Base-by-base conservation (phyloP, 306 rosid genomes). In the Quercus parvula region DNA sequence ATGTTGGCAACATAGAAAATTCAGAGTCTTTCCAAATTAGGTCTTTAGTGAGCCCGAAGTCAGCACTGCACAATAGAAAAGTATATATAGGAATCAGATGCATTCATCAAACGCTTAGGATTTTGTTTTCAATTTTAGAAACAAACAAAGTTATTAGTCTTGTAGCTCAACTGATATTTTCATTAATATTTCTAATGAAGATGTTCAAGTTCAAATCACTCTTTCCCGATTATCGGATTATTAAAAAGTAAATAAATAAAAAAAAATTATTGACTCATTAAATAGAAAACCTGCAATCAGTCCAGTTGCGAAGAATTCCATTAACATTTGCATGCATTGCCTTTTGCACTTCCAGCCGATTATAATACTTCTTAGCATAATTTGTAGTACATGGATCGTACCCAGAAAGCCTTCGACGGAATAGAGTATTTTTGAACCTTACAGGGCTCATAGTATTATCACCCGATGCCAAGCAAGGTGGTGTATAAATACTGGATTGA, bases 251-350 rank as follows among this genome's bases (percentile, higher is more conserved):
- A 31, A 25, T 18, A 64, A 5, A 3, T 8, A 41, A 76, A 44
- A 11, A 77, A 5, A 20, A 5, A 35, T 2, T 28, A 12, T 19
- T 12, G 6, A 19, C 27, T 24, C 0, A 56, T 0, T 30, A 20
- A 8, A 33, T 12, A 63, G 63, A 35, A 33, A 24, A 92, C 98
- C 98, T 93, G 94, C 98, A 93, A 77, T 93, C 93, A 77, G 94
- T 93, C 97, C 98, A 91, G 57, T 84, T 91, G 81, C 90, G 90
- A 69, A 93, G 91, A 74, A 91, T 87, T 69, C 71, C 64, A 3
- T 93, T 91, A 59, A 83, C 61, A 84, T 91, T 93, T 66, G 97
- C 96, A 86, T 93, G 94, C 97, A 91, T 76, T 33, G 98, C 97
- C 78, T 87, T 77, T 74, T 93, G 98, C 52, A 93, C 97, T n/a